Evolutionary conservation across 345 rosid genomes (phyloP), one percentile per base, ranked within the genome.

Genomic region (Luvunga scandens): DNA sequence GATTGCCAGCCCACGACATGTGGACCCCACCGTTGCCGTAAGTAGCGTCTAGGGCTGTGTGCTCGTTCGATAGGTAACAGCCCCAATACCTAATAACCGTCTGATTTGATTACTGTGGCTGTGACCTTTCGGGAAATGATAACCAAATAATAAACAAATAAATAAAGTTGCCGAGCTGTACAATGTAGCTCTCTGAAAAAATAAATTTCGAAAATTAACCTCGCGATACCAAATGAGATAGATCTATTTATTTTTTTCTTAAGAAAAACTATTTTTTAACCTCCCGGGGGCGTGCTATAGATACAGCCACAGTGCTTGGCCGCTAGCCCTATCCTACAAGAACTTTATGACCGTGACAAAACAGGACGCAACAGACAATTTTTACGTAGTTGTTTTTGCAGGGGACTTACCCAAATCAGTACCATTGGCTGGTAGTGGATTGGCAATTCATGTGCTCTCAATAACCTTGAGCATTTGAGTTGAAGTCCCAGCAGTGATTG

Each of bases 1-100:
- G 77, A 63, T 76, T 84, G 81, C 81, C 83, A 78, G 84, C 83
- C 66, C 39, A 56, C 16, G 45, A 33, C 48, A 55, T 50, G 63
- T 69, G 83, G 87, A 71, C 75, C 86, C 78, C 9, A 39, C 69
- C 6, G 14, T 60, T 0, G 66, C 25, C 67, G 19, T 39, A 0
- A 72, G 14, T 36, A 4, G 7, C 4, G 0, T 21, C 14, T 53
- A 24, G 39, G 55, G 30, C 42, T 12, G 19, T 24, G 53, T 22
- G 71, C 3, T 0, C 6, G 0, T 21, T 45, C 3, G 50, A 14
- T 45, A 12, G 5, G 50, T 45, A 3, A 45, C 4, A 45, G 16
- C 1, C 0, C 16, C 50, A 12, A 10, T 24, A 60, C 67, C 76
- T 16, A 39, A 38, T 36, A 60, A 73, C 67, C 38, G 76, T 73